These are phyloP conservation scores for Penicillium paneum DNA, from an alignment of 2,329 filamentous ascomycete genomes.

Conservation along the genomic window DNA sequence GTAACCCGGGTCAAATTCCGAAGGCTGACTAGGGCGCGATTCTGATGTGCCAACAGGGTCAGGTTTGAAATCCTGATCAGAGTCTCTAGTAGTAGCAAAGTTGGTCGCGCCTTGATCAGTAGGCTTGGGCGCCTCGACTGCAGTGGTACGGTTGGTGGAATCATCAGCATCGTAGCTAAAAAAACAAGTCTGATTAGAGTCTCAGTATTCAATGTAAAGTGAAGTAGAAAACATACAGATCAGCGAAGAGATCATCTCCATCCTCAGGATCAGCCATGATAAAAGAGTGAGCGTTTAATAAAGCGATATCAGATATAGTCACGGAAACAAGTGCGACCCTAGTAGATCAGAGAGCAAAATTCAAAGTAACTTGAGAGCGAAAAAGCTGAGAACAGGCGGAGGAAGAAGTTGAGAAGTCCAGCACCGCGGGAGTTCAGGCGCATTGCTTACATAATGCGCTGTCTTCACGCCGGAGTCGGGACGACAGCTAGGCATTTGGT, in stretches of 20 bases:
- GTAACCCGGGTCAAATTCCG: conserved; percentile 23
- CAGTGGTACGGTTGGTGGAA: conserved; percentile 37
- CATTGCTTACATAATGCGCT: conserved; percentile 17
- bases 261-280: conserved; percentile 77
- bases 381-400: conserved; percentile 5
- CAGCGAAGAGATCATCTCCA: conserved; percentile 92
- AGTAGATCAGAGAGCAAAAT: background rate
- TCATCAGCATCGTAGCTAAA: conserved; percentile 67
- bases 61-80: conserved; percentile 31
- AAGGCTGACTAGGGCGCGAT: conserved; percentile 21
- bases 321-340: background rate
- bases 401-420: conserved; percentile 16
- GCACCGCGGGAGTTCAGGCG: conserved; percentile 14
- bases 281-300: conserved; percentile 8
- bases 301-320: background rate
- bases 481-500: background rate
- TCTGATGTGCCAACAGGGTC: conserved; percentile 29
- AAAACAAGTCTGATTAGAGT: conserved; percentile 11
- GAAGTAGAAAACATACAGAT: conserved; percentile 64
- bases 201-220: background rate
- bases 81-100: conserved; percentile 29
- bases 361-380: background rate
- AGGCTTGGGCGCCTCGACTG: conserved; percentile 38
- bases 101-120: conserved; percentile 35
- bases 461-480: background rate